Evolutionary conservation across 2,329 filamentous ascomycete species (phyloP).

Genomic region (Aulographum hederae): DNA sequence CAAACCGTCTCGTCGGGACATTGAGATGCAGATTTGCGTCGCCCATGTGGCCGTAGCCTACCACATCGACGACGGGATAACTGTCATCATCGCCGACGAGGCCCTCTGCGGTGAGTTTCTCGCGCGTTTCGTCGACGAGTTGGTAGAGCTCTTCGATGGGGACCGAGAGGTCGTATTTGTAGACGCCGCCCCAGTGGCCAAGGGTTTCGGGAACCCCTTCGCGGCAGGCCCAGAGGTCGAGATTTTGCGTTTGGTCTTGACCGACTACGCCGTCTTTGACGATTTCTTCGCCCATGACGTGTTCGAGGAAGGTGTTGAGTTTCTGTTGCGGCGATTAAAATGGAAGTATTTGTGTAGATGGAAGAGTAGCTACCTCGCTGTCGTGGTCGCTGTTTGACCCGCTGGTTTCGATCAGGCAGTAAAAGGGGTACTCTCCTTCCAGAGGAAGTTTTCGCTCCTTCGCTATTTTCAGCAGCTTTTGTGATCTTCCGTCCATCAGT

Average conservation of each 20-base stretch:
- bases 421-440: conserved; percentile 75
- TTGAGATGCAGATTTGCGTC: conserved; percentile 93
- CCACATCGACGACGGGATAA: conserved; percentile 69
- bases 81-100: conserved; percentile 55
- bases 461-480: conserved; percentile 52
- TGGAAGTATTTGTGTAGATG: not conserved
- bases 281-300: conserved; percentile 76
- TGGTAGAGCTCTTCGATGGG: conserved; percentile 73
- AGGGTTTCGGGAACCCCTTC: conserved; percentile 84
- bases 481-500: conserved; percentile 78
- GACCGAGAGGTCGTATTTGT: conserved; percentile 97
- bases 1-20: conserved; percentile 64
- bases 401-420: conserved; percentile 91
- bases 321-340: conserved; percentile 33
- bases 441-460: conserved; percentile 59
- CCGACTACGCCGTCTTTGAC: conserved; percentile 81
- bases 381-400: conserved; percentile 92
- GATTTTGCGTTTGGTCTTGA: conserved; percentile 80
- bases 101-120: conserved; percentile 52
- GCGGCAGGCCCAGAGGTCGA: conserved; percentile 74
- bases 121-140: conserved; percentile 70
- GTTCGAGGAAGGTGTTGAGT: conserved; percentile 74
- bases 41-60: conserved; percentile 97
- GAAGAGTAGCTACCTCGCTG: conserved; percentile 29
- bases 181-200: conserved; percentile 82